Percentiles rank a stretch among this genome's conserved stretches.
phyloP scores from a whole-genome alignment of 1,284 basidiomycete species.

The Ustilago hordei region DNA sequence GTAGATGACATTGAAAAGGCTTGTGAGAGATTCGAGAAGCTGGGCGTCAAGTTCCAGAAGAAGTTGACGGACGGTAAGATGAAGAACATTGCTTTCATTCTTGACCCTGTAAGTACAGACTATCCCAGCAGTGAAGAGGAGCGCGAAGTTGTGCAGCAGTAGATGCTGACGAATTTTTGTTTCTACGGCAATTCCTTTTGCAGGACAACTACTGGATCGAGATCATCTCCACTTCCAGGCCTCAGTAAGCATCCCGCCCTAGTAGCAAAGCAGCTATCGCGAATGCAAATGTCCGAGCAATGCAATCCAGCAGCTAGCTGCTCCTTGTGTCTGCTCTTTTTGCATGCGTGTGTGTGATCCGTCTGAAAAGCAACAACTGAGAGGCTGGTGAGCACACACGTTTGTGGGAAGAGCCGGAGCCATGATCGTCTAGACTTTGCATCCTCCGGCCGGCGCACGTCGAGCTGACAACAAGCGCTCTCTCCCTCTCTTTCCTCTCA shows the following conservation, averaged over 20 bases:
- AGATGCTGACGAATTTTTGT: slow-evolving; percentile 19
- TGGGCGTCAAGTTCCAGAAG: slow-evolving; percentile 90
- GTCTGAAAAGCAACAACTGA: not conserved
- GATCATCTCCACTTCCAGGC: slow-evolving; percentile 66
- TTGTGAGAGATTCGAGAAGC: slow-evolving; percentile 83
- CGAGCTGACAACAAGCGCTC: not conserved
- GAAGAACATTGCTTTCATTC: slow-evolving; percentile 84
- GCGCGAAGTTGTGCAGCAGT: not conserved
- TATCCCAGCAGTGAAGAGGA: not conserved
- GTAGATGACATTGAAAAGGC: slow-evolving; percentile 86
- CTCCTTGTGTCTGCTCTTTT: not conserved
- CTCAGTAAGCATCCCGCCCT: slow-evolving; percentile 45
- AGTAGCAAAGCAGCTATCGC: too few relatives aligned
- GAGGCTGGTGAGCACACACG: not conserved
- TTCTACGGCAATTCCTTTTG: not conserved
- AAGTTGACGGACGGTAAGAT: slow-evolving; percentile 85
- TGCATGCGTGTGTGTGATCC: not conserved
- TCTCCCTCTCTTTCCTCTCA: not conserved
- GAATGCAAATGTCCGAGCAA: not conserved
- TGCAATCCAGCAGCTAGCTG: not conserved
- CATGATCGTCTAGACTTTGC: not conserved
- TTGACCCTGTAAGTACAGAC: slow-evolving; percentile 75
- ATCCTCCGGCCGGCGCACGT: not conserved
- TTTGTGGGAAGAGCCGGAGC: not conserved
- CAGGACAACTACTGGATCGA: slow-evolving; percentile 73